phyloP scores from a whole-genome alignment of 2,329 filamentous ascomycete species.

The Colletotrichum viniferum region DNA sequence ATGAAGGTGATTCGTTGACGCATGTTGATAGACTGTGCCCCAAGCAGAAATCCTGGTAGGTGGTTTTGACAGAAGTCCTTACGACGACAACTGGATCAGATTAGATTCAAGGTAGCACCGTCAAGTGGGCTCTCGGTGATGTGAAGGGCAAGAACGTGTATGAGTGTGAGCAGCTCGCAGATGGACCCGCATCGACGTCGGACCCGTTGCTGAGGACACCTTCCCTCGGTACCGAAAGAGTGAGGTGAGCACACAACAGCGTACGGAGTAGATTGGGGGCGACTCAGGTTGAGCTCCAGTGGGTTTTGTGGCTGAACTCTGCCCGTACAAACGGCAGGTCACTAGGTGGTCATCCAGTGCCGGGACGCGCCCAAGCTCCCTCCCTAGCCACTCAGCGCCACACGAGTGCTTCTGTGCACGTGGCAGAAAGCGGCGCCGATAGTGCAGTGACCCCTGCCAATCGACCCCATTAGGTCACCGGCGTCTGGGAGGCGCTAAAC shows the following conservation, averaged over 20 bases:
- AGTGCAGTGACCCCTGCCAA: neutral
- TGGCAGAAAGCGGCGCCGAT: neutral
- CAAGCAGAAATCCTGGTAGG: neutral
- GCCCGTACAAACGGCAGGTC: neutral
- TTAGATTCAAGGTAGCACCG: neutral
- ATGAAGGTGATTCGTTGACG: constrained; percentile 82
- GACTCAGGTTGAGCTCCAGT: neutral
- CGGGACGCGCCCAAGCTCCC: neutral
- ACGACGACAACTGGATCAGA: neutral
- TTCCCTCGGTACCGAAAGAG: neutral
- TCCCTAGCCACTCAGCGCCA: neutral
- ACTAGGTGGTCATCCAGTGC: neutral
- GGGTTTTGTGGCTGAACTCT: neutral
- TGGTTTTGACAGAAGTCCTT: neutral
- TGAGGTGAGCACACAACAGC: neutral
- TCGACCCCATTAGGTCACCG: constrained; percentile 14
- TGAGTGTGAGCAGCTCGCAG: neutral
- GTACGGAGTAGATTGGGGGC: neutral
- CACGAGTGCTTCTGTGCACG: neutral
- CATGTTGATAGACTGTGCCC: constrained; percentile 50
- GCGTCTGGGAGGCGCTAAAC: constrained; percentile 12
- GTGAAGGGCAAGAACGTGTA: neutral
- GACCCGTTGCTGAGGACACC: constrained; percentile 11
- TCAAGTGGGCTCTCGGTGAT: neutral
- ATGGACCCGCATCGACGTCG: neutral